Percentiles rank a stretch among this genome's conserved stretches.
Conservation (phyloP, 1,284 basidiomycete species). For the Nidula niveotomentosa region DNA sequence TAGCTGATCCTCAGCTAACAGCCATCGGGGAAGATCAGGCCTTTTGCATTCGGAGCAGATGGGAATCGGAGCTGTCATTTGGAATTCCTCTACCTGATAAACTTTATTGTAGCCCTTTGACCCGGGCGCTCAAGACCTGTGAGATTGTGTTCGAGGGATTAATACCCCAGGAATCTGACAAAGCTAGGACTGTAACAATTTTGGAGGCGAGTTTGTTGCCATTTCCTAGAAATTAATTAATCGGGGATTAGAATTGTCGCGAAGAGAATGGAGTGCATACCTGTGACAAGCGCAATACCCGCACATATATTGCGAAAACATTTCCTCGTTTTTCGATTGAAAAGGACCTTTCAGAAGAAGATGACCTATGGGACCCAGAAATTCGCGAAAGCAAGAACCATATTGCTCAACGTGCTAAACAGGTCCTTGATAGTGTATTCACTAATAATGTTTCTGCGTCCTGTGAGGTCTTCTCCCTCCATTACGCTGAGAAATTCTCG, state of each 20-base stretch:
- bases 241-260: conserved; percentile 49
- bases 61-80: conserved; percentile 52
- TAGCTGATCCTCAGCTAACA: conserved; percentile 79
- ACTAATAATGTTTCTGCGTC: conserved; percentile 26
- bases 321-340: conserved; percentile 73
- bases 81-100: conserved; percentile 62
- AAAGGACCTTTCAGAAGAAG: conserved; percentile 67
- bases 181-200: conserved; percentile 30
- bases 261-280: conserved; percentile 74
- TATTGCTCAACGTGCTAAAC: conserved; percentile 50
- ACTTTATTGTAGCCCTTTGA: conserved; percentile 74
- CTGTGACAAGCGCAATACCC: conserved; percentile 66
- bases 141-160: conserved; percentile 59
- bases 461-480: conserved; percentile 13
- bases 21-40: conserved; percentile 68
- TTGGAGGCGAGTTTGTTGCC: conserved; percentile 43
- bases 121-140: conserved; percentile 71
- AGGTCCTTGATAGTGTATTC: conserved; percentile 68
- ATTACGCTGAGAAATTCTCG: no score
- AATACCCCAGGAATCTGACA: conserved; percentile 18
- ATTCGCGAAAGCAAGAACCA: conserved; percentile 64
- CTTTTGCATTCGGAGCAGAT: conserved; percentile 46
- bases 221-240: background rate
- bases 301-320: conserved; percentile 47
- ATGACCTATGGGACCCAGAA: conserved; percentile 66